Evolutionary conservation across 768 basidiomycete genomes (phyloP).

Genomic region (Atractiella rhizophila): DNA sequence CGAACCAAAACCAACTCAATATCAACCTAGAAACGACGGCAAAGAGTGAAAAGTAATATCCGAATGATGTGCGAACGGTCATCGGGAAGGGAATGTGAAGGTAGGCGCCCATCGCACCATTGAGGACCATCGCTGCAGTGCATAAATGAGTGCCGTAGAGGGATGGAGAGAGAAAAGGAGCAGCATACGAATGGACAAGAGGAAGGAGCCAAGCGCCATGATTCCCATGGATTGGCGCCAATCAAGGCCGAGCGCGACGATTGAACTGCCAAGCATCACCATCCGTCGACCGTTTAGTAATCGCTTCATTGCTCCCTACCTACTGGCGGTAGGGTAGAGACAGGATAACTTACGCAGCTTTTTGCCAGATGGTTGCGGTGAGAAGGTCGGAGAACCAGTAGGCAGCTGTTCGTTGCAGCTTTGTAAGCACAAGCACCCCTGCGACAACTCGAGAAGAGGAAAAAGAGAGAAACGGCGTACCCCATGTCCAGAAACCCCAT

Average conservation of each 20-base stretch:
- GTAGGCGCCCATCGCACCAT: background rate
- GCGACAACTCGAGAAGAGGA: too few species aligned
- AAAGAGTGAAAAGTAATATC: background rate
- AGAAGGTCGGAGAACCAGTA: background rate
- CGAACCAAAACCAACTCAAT: background rate
- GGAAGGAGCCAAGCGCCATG: background rate
- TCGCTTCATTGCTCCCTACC: too few species aligned
- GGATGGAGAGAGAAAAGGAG: background rate
- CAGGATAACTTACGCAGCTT: background rate
- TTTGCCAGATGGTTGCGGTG: background rate
- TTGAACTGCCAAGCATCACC: background rate
- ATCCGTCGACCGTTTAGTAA: background rate
- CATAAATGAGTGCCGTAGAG: background rate
- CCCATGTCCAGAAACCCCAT: background rate
- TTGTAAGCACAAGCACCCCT: background rate
- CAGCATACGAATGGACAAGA: background rate
- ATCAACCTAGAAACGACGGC: background rate
- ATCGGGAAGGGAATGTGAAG: background rate
- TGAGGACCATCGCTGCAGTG: background rate
- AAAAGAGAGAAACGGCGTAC: too few species aligned
- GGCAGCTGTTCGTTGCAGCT: background rate
- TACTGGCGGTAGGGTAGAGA: background rate
- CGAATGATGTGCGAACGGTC: background rate
- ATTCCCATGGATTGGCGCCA: background rate
- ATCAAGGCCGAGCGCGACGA: background rate